phyloP scores from a whole-genome alignment of 768 basidiomycete species.

The Pleurotus djamor region DNA sequence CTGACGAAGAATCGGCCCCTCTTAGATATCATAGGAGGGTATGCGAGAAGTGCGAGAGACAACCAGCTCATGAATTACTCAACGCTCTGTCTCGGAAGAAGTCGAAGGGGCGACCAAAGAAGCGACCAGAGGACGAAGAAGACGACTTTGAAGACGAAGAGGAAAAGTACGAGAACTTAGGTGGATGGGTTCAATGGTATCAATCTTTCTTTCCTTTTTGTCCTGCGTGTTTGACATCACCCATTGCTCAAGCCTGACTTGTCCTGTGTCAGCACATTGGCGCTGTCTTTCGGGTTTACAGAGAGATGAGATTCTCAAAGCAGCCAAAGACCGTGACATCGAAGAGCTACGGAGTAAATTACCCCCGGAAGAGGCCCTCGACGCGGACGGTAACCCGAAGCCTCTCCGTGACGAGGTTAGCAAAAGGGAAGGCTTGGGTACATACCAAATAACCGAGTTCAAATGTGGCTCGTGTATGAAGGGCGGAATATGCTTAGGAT shows the following conservation, averaged over 20 bases:
- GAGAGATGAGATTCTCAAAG: conserved; percentile 71
- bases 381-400: conserved; percentile 16
- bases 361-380: conserved; percentile 17
- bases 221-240: conserved; percentile 8
- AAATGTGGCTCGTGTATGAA: conserved; percentile 75
- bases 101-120: conserved; percentile 37
- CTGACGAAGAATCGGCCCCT: conserved; percentile 54
- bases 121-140: conserved; percentile 42
- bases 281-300: conserved; percentile 63
- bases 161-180: conserved; percentile 46
- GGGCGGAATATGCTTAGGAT: conserved; percentile 78
- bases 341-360: conserved; percentile 30
- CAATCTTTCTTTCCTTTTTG: conserved; percentile 14
- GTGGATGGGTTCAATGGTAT: conserved; percentile 87
- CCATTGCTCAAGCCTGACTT: conserved; percentile 54
- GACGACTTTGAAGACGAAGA: conserved; percentile 56
- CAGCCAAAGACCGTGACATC: conserved; percentile 52
- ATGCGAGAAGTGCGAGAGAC: conserved; percentile 71
- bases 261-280: conserved; percentile 79
- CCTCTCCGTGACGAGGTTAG: conserved; percentile 27
- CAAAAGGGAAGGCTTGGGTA: conserved; percentile 44
- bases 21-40: conserved; percentile 58
- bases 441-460: conserved; percentile 72
- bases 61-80: conserved; percentile 57
- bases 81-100: conserved; percentile 31